A percentile compares a stretch with the other conserved stretches of the same genome.
Conservation (phyloP, 2,329 filamentous ascomycete species). For the Bipolaris bicolor region DNA sequence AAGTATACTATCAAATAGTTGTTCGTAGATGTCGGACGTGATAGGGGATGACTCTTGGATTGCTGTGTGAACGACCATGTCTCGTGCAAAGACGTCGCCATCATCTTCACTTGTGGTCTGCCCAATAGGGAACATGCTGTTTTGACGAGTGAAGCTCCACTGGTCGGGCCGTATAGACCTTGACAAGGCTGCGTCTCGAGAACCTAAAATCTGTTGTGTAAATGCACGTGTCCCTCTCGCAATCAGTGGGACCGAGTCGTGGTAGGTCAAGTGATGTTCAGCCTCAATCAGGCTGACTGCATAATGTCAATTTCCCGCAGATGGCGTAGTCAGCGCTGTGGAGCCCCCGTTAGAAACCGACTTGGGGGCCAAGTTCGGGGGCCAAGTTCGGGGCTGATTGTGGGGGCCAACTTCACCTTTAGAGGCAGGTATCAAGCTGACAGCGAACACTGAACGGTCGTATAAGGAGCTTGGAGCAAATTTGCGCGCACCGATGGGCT, state of each 20-base stretch:
- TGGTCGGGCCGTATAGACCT: background rate
- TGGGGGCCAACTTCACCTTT: background rate
- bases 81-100: background rate
- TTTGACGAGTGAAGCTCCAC: background rate
- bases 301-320: background rate
- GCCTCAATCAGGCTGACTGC: background rate
- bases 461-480: background rate
- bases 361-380: background rate
- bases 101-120: background rate
- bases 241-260: background rate
- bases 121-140: background rate
- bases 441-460: background rate
- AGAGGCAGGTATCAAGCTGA: background rate
- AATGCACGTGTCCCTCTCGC: background rate
- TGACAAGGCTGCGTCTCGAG: background rate
- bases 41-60: background rate
- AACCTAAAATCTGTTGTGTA: background rate
- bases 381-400: background rate
- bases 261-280: background rate
- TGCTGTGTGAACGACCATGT: background rate
- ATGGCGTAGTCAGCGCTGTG: too few species aligned
- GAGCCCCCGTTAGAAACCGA: background rate
- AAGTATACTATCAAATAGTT: slow-evolving; percentile 22
- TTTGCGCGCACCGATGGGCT: background rate
- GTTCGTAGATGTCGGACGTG: slow-evolving; percentile 19